Base-by-base conservation (phyloP, 2,329 filamentous ascomycete species). In the Cladosporium sp. region DNA sequence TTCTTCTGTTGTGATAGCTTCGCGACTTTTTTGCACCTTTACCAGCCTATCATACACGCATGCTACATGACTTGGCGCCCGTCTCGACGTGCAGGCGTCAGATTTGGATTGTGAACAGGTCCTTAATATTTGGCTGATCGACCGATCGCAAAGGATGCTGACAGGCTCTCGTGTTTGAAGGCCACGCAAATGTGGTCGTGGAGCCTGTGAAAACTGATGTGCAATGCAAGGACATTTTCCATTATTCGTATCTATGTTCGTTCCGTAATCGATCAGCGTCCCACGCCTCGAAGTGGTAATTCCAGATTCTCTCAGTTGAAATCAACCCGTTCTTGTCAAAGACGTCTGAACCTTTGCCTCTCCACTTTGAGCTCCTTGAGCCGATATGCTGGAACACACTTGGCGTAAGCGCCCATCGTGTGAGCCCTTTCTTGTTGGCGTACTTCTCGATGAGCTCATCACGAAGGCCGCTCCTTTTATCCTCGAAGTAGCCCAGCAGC, bases 361-460 rank as follows among this genome's bases (percentile, higher is more conserved):
- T 28, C 55, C 55, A 57, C 18, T 57, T 57, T 1, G 55, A 57
- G 55, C 55, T 57, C 23, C 55, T 14, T 35, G 55, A 37, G 14
- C 55, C 55, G n/a, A 57, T 57, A 7, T 57, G 55, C 21, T 57
- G 55, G 21, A 57, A 57, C 5, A 57, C 55, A 57, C 55, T 57
- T 12, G 55, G 55, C 28, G 55, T 57, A 4, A 57, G 14, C 10
- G 55, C 55, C 55, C 55, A 57, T 28, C 55, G 21, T 8, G 31
- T 57, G 31, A 57, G 55, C 14, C 11, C 29, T 16, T 26, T 35
- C 7, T 57, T n/a, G 21, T 57, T 33, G n/a, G 55, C 31, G n/a
- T 57, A 57, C 18, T 7, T 33, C 33, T 57, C 55, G n/a, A 57
- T 57, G 18, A 57, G 31, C 21, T 57, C 55, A 23, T 57, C 55